These are phyloP conservation scores for Fusarium secorum DNA, from an alignment of 2,329 filamentous ascomycete species.

Conservation along the genomic window DNA sequence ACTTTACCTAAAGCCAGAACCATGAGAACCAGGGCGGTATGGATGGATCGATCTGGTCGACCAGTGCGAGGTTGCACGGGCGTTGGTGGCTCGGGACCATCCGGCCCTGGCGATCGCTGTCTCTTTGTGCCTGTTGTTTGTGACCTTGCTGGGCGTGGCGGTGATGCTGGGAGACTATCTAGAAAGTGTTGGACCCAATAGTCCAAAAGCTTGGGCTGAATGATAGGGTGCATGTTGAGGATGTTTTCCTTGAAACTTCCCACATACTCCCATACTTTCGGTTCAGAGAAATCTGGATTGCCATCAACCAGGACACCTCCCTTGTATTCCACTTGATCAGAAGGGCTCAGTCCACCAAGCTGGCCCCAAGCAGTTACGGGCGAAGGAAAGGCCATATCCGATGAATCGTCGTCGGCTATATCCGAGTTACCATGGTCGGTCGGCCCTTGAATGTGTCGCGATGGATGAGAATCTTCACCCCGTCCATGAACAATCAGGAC, in stretches of 20 bases:
- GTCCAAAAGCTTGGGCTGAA: constrained; percentile 62
- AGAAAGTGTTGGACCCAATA: constrained; percentile 63
- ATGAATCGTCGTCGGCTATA: constrained; percentile 57
- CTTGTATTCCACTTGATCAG: constrained; percentile 51
- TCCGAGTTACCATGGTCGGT: constrained; percentile 51
- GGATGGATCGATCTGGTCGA: constrained; percentile 70
- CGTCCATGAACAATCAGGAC: constrained; percentile 78
- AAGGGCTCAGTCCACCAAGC: constrained; percentile 59
- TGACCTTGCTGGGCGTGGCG: constrained; percentile 37
- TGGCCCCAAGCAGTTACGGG: constrained; percentile 67
- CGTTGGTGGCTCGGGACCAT: constrained; percentile 45
- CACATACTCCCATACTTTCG: constrained; percentile 62
- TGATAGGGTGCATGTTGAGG: constrained; percentile 71
- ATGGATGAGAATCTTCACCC: constrained; percentile 74
- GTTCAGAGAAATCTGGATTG: constrained; percentile 62
- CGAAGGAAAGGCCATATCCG: constrained; percentile 61
- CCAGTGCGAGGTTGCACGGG: constrained; percentile 50
- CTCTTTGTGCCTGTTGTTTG: constrained; percentile 57
- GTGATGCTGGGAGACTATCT: constrained; percentile 52
- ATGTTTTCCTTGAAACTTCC: constrained; percentile 67
- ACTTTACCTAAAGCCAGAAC: constrained; percentile 91
- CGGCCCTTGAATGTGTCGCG: constrained; percentile 55
- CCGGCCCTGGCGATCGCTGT: constrained; percentile 61
- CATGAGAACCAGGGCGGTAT: constrained; percentile 81
- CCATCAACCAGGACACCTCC: constrained; percentile 53